A percentile compares a stretch with the other conserved stretches of the same genome.
Conservation (phyloP, 2,329 filamentous ascomycete genomes). For the Phyllosticta capitalensis region DNA sequence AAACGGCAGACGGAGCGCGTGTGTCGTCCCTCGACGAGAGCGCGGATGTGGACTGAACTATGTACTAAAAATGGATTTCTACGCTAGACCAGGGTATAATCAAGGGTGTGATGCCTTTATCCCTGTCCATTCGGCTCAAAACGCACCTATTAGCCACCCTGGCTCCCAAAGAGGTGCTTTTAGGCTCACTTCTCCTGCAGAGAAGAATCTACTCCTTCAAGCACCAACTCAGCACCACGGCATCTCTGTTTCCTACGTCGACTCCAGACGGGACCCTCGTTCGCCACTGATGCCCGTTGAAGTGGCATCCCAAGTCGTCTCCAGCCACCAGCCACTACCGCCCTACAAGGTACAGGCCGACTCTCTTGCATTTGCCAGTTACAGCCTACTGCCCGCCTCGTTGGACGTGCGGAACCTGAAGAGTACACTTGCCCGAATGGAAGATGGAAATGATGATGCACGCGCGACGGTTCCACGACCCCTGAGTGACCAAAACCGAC, state of each 20-base stretch:
- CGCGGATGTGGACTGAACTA: no score
- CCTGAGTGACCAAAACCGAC: not conserved
- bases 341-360: not conserved
- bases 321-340: not conserved
- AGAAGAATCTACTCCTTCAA: no score
- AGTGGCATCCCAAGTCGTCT: no score
- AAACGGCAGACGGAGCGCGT: conserved; percentile 5
- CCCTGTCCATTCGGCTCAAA: not conserved
- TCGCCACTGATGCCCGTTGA: no score
- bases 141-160: not conserved
- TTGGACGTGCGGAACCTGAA: conserved; percentile 4
- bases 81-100: no score
- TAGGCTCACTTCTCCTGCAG: not conserved
- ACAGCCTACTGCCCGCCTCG: not conserved
- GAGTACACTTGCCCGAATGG: conserved; percentile 6
- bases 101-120: no score
- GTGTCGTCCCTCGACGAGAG: not conserved
- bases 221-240: no score
- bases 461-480: not conserved
- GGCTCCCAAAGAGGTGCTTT: not conserved
- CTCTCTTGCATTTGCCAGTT: not conserved
- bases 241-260: not conserved
- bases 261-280: no score
- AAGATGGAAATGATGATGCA: conserved; percentile 9
- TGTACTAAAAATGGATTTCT: no score